Evolutionary conservation across 441 rosid species (phyloP).

Genomic region (Francoa sonchifolia): DNA sequence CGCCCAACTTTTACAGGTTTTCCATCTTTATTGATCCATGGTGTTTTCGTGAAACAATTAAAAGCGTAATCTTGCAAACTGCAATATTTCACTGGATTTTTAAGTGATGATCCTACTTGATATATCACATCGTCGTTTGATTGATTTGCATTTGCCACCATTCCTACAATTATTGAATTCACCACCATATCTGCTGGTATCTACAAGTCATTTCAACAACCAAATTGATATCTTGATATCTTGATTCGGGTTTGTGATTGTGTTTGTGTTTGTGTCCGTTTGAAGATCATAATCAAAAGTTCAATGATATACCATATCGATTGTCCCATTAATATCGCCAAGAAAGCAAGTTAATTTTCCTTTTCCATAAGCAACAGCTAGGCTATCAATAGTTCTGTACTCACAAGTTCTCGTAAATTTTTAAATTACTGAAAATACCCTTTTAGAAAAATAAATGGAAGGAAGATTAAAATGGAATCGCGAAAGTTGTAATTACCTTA

Average conservation of each 20-base stretch:
- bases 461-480: neutral
- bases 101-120: conserved; percentile 12
- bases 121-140: conserved; percentile 6
- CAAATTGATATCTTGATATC: too few species aligned
- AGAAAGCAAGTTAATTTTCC: conserved; percentile 14
- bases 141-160: conserved; percentile 12
- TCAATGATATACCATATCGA: conserved; percentile 11
- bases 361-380: conserved; percentile 13
- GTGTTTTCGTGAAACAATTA: conserved; percentile 5
- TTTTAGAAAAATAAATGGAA: neutral
- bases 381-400: conserved; percentile 13
- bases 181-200: conserved; percentile 18
- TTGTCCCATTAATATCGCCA: conserved; percentile 10
- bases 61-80: neutral
- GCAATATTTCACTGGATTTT: conserved; percentile 5
- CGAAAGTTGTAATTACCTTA: conserved; percentile 2
- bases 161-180: conserved; percentile 12
- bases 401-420: neutral
- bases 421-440: neutral
- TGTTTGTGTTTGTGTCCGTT: too few species aligned
- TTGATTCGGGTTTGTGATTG: too few species aligned
- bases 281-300: too few species aligned
- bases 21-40: conserved; percentile 9
- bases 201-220: neutral
- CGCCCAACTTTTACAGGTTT: conserved; percentile 9